Conservation (phyloP, 768 basidiomycete species). For the Leccinellum rugosiceps region DNA sequence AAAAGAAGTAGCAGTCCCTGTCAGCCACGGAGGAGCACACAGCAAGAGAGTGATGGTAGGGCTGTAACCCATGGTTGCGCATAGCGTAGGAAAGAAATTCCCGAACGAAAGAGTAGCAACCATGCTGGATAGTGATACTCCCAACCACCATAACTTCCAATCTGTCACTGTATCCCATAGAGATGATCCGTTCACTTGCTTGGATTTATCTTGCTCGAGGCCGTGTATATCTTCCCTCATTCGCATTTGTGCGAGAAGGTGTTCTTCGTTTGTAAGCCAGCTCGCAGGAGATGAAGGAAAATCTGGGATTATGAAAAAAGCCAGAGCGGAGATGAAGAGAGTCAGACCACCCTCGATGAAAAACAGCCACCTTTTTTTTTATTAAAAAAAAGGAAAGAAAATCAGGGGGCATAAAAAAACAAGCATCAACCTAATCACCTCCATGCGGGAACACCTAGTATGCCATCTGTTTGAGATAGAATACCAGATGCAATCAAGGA, state of each 20-base stretch:
- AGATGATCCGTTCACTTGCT: conserved; percentile 38
- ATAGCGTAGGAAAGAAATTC: conserved; percentile 75
- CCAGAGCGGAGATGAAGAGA: conserved; percentile 44
- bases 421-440: conserved; percentile 39
- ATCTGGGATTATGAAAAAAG: conserved; percentile 68
- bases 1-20: conserved; percentile 58
- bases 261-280: conserved; percentile 60
- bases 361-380: conserved; percentile 64
- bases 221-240: conserved; percentile 62
- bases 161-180: conserved; percentile 59
- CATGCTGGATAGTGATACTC: conserved; percentile 56
- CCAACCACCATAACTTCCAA: conserved; percentile 81
- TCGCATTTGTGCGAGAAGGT: conserved; percentile 49
- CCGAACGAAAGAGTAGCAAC: conserved; percentile 63
- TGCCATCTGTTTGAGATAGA: conserved; percentile 63
- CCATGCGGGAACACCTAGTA: conserved; percentile 68
- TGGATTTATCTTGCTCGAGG: conserved; percentile 44
- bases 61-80: conserved; percentile 64
- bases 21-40: conserved; percentile 73
- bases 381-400: not conserved
- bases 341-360: conserved; percentile 62
- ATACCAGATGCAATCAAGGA: conserved; percentile 76
- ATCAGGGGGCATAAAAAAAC: not conserved
- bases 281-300: conserved; percentile 57
- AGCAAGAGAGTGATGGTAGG: conserved; percentile 63